Evolutionary conservation across 345 rosid species (phyloP), one percentile per base, ranked within the genome.

Genomic region (Kernera saxatilis): DNA sequence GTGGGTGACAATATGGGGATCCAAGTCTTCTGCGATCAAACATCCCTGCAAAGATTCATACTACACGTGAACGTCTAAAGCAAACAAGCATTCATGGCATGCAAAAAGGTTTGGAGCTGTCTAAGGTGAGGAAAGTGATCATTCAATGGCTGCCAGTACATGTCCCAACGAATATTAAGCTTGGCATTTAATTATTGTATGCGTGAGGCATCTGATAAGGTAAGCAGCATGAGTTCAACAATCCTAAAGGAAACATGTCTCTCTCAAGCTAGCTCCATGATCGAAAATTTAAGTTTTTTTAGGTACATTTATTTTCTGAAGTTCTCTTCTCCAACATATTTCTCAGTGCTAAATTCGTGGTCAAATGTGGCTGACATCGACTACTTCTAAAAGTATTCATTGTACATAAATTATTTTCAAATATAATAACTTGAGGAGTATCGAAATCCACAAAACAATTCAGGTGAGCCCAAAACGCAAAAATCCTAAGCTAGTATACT

Each of bases 1-100:
- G 77, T 93, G 98, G 64, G 86, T 12, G 49, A 75, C 63, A 50
- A 86, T 25, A 32, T 74, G 84, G 2, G 91, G 87, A 63, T 85
- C 77, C 81, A 93, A 64, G 55, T 91, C 88, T 53, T 71, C 59
- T 14, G 66, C 30, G 30, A 67, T 41, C 80, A 61, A 66, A 58
- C 64, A 67, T 80, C 73, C 86, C 68, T 65, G 64, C 12, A 66
- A 37, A 60, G 27, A 77, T 25, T 61, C 29, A 40, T 36, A 44
- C 67, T 41, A 67, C 17, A 60, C 8, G 60, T 71, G 37, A 73
- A 66, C 17, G 7, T 70, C 68, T 10, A 22, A 49, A 76, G 29
- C 51, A 21, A 56, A 10, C 62, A 46, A 27, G 14, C 54, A 57
- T 22, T 37, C 58, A 3, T 56, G 23, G 35, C 46, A 29, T 43